Evolutionary conservation across 495 filamentous ascomycete genomes (phyloP).

Genomic region (Bombardia bombarda): DNA sequence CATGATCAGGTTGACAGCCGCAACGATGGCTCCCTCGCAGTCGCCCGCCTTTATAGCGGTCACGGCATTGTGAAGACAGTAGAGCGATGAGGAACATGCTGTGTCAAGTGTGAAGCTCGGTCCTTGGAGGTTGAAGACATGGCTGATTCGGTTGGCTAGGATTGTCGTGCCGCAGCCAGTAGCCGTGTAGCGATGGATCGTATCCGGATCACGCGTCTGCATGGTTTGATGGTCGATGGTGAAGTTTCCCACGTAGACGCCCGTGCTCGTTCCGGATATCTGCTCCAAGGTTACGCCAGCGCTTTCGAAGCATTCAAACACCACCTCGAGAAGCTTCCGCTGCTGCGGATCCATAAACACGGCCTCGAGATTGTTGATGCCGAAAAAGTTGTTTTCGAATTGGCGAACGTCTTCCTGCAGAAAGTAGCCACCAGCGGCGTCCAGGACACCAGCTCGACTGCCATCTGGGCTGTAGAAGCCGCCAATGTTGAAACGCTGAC

Average conservation of each 20-base stretch:
- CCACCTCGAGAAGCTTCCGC: slow-evolving; percentile 37
- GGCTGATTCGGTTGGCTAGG: slow-evolving; percentile 43
- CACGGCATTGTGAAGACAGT: slow-evolving; percentile 44
- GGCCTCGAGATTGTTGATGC: slow-evolving; percentile 37
- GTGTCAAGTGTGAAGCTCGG: slow-evolving; percentile 38
- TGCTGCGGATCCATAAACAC: slow-evolving; percentile 46
- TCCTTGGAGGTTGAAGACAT: slow-evolving; percentile 38
- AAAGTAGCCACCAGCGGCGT: neutral
- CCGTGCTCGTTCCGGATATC: neutral
- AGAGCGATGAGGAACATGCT: slow-evolving; percentile 47
- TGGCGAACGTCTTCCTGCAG: slow-evolving; percentile 17
- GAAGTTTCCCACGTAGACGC: slow-evolving; percentile 55
- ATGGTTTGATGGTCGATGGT: neutral
- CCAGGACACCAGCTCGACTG: neutral
- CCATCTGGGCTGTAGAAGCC: neutral
- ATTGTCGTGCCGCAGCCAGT: slow-evolving; percentile 22
- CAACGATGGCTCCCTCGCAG: slow-evolving; percentile 34
- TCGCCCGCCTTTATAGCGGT: slow-evolving; percentile 36
- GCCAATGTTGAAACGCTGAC: neutral
- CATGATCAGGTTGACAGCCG: slow-evolving; percentile 45
- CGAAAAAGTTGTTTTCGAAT: slow-evolving; percentile 50
- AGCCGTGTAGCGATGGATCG: slow-evolving; percentile 13
- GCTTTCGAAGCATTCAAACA: slow-evolving; percentile 43
- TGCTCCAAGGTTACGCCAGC: slow-evolving; percentile 44
- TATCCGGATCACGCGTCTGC: slow-evolving; percentile 48